Evolutionary conservation across 164 flowering plant genomes (phyloP).

Genomic region (Nymphaea colorata): DNA sequence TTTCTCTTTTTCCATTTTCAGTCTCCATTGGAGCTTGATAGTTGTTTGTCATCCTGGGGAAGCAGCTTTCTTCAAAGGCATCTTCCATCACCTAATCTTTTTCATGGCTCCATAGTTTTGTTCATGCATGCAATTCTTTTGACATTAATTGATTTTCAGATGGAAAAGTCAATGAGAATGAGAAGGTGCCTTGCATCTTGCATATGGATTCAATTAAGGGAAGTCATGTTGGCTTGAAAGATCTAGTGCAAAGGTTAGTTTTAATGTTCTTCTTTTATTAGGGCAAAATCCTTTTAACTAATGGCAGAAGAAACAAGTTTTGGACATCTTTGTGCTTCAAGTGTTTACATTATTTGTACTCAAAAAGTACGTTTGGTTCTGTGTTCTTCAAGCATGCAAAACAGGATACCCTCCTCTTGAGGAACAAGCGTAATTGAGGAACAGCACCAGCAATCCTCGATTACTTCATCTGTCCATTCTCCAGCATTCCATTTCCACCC

Average conservation of each 20-base stretch:
- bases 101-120: not conserved
- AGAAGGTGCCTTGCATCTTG: slow-evolving; percentile 76
- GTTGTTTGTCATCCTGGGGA: slow-evolving; percentile 93
- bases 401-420: too few relatives aligned
- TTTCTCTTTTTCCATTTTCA: slow-evolving; percentile 20
- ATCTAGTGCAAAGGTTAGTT: slow-evolving; percentile 74
- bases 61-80: slow-evolving; percentile 43
- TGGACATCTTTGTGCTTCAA: too few relatives aligned
- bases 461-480: too few relatives aligned
- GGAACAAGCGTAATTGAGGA: too few relatives aligned
- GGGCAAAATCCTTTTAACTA: too few relatives aligned
- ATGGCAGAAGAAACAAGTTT: too few relatives aligned
- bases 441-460: too few relatives aligned
- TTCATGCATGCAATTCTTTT: not conserved
- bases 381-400: too few relatives aligned
- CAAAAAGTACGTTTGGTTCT: too few relatives aligned
- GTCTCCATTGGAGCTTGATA: slow-evolving; percentile 94
- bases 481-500: too few relatives aligned
- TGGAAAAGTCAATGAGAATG: slow-evolving; percentile 23
- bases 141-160: slow-evolving; percentile 33
- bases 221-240: slow-evolving; percentile 71
- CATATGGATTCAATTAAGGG: slow-evolving; percentile 97
- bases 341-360: too few relatives aligned
- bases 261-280: not conserved
- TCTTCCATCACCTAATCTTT: not conserved